phyloP scores from a whole-genome alignment of 768 basidiomycete species.

The Pleurotus tuber-regium region DNA sequence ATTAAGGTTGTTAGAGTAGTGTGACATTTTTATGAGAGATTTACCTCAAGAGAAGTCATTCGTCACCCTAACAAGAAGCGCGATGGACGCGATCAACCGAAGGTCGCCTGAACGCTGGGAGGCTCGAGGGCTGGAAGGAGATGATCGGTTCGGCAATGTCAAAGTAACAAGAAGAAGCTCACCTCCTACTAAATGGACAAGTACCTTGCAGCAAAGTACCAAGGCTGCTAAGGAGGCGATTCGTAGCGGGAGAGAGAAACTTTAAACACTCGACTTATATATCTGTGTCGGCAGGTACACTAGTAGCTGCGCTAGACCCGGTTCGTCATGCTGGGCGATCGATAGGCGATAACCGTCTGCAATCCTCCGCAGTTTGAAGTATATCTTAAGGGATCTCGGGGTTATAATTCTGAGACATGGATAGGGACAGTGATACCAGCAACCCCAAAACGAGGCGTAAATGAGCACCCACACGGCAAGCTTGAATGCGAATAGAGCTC shows the following conservation, averaged over 20 bases:
- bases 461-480: constrained; percentile 8
- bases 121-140: constrained; percentile 27
- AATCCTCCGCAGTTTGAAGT: constrained; percentile 14
- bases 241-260: constrained; percentile 1
- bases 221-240: constrained; percentile 8
- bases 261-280: constrained; percentile 1
- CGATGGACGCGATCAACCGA: constrained; percentile 67
- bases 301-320: constrained; percentile 1
- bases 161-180: background rate
- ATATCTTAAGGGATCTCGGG: constrained; percentile 6
- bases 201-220: constrained; percentile 10
- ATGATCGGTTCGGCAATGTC: background rate
- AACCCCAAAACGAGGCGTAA: constrained; percentile 9
- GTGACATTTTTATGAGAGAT: constrained; percentile 9
- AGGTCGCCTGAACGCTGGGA: constrained; percentile 54
- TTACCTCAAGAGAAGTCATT: constrained; percentile 55
- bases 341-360: constrained; percentile 21
- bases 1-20: constrained; percentile 12
- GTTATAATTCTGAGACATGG: background rate
- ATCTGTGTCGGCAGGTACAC: background rate
- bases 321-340: constrained; percentile 15
- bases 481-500: background rate
- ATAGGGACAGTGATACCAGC: background rate
- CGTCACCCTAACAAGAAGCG: constrained; percentile 66
- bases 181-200: background rate